Base-by-base conservation (phyloP, 2,329 filamentous ascomycete species). In the Neofusicoccum sp. region DNA sequence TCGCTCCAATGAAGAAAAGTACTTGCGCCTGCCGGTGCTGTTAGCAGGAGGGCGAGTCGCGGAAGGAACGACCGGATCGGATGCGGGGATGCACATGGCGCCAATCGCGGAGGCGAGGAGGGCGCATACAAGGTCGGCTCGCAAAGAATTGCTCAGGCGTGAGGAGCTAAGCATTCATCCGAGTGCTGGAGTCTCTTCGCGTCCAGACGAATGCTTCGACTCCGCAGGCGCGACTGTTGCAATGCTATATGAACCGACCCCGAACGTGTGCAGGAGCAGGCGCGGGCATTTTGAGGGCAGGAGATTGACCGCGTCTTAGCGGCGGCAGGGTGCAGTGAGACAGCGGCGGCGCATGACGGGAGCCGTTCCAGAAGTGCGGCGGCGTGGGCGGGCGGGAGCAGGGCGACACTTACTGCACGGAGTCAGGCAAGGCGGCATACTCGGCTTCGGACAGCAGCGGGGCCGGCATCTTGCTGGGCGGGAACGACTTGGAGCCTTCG, bases 1-100 rank as follows among this genome's bases (percentile, higher is more conserved):
- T 61, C 88, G 84, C 74, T 91, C 89, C 64, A 89, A 80, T 6
- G 85, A 87, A 33, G 88, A 89, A 76, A 91, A 90, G 76, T 89
- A 90, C 84, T 91, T 81, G 69, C 75, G 75, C 68, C 78, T 80
- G 34, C 30, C 5, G 30, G 61, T 68, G 41, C n/a, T 63, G 69
- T 62, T 30, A 62, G 60, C 66, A 64, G 65, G 2, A 31, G 14
- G 60, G 20, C 45, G 60, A 38, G n/a, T 14, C 6, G 54, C 3
- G 31, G 30, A 45, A 40, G 38, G 54, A 38, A 31, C 31, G 31
- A 28, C 20, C 54, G 47, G 12, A 28, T 38, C 16, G 40, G n/a
- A 57, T 44, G 53, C 41, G 53, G 38, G 41, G 26, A 16, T 30
- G 40, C 26, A 24, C 34, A 28, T 53, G 49, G 49, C 34, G 49